Conservation (phyloP, 768 basidiomycete genomes). For the Strobilomyces dryophilus region DNA sequence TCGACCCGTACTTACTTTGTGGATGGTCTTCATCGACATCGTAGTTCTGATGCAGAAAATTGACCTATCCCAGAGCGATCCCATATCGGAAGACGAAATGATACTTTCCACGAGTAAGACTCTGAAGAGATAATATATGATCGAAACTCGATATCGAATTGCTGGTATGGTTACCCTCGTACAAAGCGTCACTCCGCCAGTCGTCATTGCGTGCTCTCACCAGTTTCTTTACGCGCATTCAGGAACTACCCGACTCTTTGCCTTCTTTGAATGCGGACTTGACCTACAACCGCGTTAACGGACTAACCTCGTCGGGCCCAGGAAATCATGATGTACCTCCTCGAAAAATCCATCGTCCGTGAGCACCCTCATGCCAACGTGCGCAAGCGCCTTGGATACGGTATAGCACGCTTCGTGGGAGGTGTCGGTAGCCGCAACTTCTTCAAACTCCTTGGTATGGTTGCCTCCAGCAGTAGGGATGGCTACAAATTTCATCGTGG, state of each 20-base stretch:
- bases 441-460: slow-evolving; percentile 67
- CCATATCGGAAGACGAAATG: too few relatives aligned
- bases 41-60: too few relatives aligned
- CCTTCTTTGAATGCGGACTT: slow-evolving; percentile 48
- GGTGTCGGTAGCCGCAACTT: slow-evolving; percentile 71
- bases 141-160: not conserved
- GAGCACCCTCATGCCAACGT: slow-evolving; percentile 58
- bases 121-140: too few relatives aligned
- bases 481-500: slow-evolving; percentile 37
- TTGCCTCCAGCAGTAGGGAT: slow-evolving; percentile 83
- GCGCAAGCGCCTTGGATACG: slow-evolving; percentile 34
- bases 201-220: not conserved
- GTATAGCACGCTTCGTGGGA: slow-evolving; percentile 59
- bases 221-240: not conserved
- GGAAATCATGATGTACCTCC: slow-evolving; percentile 37
- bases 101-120: too few relatives aligned
- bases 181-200: not conserved
- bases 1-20: too few relatives aligned
- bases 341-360: slow-evolving; percentile 62
- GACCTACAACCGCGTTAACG: slow-evolving; percentile 34
- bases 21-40: too few relatives aligned
- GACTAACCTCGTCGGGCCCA: not conserved
- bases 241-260: slow-evolving; percentile 16
- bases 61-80: too few relatives aligned
- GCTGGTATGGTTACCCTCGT: not conserved